phyloP scores from a whole-genome alignment of 1,284 basidiomycete genomes.

The Apiotrichum sp. region DNA sequence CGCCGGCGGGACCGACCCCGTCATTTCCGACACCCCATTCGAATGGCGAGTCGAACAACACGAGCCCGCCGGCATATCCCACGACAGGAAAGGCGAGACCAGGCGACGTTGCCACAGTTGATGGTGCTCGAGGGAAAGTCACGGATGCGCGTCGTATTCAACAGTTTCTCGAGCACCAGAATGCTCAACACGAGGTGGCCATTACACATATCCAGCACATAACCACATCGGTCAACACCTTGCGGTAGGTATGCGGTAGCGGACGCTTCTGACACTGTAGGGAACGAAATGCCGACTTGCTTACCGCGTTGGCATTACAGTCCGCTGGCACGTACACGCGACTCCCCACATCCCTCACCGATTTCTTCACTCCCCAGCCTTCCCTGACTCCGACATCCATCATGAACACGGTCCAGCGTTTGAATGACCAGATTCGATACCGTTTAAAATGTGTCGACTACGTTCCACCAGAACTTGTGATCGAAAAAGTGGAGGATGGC shows the following conservation, averaged over 20 bases:
- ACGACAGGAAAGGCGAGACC: constrained; percentile 24
- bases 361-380: constrained; percentile 28
- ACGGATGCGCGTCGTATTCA: constrained; percentile 40
- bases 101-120: background rate
- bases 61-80: constrained; percentile 21
- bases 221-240: constrained; percentile 27
- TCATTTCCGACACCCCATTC: constrained; percentile 42
- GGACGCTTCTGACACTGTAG: constrained; percentile 11
- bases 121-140: constrained; percentile 28
- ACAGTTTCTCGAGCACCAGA: constrained; percentile 40
- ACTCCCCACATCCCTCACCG: constrained; percentile 31
- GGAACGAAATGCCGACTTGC: constrained; percentile 40
- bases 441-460: constrained; percentile 38
- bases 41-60: constrained; percentile 31
- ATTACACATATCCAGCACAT: constrained; percentile 35
- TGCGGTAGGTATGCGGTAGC: constrained; percentile 21
- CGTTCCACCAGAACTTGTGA: constrained; percentile 32
- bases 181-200: constrained; percentile 36
- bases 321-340: constrained; percentile 31
- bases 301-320: constrained; percentile 35
- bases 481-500: constrained; percentile 36
- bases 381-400: constrained; percentile 28
- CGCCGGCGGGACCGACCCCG: constrained; percentile 1
- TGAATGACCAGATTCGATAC: constrained; percentile 37
- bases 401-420: constrained; percentile 26